Base-by-base conservation (phyloP, 2,329 filamentous ascomycete species). In the Beauveria sp. region DNA sequence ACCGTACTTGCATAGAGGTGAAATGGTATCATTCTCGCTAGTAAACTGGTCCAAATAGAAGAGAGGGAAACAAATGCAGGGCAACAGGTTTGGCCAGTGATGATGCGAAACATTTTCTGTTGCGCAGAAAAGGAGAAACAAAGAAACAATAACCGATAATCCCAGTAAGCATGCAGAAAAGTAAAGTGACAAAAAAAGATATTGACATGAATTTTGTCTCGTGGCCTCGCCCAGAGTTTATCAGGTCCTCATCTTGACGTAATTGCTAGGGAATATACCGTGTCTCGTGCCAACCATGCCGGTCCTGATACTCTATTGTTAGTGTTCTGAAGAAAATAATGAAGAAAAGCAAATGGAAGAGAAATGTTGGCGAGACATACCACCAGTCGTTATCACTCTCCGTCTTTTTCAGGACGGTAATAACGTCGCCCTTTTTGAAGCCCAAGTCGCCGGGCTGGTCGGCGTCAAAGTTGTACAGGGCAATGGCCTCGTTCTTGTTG, bases 401-500 rank as follows among this genome's bases (percentile, higher is more conserved):
- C 5, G 93, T 98, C 75, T 90, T 89, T 80, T 99, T 97, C 62
- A 96, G 74, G 62, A 99, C 92, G 1, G 92, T 97, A 66, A 99
- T 97, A 62, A 98, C 76, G 34, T 99, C 95, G 22, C 95, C 95
- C 81, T 99, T 99, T 79, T 96, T 96, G 77, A 99, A 99, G 0
- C 88, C 91, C 62, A 98, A 74, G 73, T 99, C 93, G 5, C 93
- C 93, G 0, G 91, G 87, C 74, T 97, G 93, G 69, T 96, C 93
- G 0, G 92, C 88, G 65, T 98, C 93, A 71, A 99, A 99, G 2
- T 90, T 96, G 75, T 90, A 98, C 65, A 97, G 80, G 2, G 95
- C 95, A 22, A 97, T 81, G 0, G 92, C 95, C 75, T 98, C 91
- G 67, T 97, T 92, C 67, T 83, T 81, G 71, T 81, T 83, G 63